Evolutionary conservation across 192 early-diverging fungal species (phyloP), one percentile per base, ranked within the genome.

Genomic region (Pilobolus umbonatus): DNA sequence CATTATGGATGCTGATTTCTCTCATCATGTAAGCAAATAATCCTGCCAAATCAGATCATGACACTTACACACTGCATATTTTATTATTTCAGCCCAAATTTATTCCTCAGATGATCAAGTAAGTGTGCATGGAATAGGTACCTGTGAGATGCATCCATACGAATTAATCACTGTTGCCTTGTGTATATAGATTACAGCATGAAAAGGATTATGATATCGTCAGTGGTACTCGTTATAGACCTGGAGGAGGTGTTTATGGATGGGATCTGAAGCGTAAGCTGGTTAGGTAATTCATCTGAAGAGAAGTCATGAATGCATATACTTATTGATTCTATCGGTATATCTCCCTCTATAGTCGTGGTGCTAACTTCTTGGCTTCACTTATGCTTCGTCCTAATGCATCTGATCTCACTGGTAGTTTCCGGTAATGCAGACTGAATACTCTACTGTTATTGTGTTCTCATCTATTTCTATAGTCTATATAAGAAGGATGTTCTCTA

Each of bases 1-100:
- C 61, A 96, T 98, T 67, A 90, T 98, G 93, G 96, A 98, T 64
- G 94, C 96, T 21, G 96, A 98, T 67, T 94, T 98, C 85, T 96
- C 94, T 24, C 96, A 98, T 71, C 96, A 98, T 65, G 90, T 93
- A 86, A 70, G 62, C 43, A 19, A 8, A 30, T 50, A 35, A 43
- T 9, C 9, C 19, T 25, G 15, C 17, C 25, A 43, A 24, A 58
- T 31, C 14, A 58, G 0, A n/a, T 2, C 26, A 40, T 31, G 26
- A 7, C 7, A 17, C 26, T 53, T 25, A 12, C 48, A 8, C 49
- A 15, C 17, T 55, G 1, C 30, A 42, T 42, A 39, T 15, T 25
- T 45, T 15, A 30, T 26, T 7, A 42, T 38, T 36, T 32, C 46
- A 93, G 90, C 96, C 96, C 40, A 95, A 96, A 75, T 95, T 93